phyloP scores from a whole-genome alignment of 208 protist species.

The Acanthamoeba healyi region DNA sequence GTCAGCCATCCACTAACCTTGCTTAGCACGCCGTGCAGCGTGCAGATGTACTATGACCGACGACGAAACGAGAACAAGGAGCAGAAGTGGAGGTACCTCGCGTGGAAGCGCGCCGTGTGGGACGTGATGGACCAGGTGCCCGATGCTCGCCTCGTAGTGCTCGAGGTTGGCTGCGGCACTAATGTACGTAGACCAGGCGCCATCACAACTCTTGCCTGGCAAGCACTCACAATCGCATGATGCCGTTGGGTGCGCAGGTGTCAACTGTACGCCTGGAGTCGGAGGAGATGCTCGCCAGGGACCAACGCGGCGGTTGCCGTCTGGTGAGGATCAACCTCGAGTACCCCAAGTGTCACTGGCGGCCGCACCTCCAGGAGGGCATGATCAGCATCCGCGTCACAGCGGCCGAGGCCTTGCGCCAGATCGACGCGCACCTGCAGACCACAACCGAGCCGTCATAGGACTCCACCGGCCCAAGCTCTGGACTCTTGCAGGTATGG shows the following conservation, averaged over 20 bases:
- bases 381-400: background rate
- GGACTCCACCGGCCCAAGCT: too few species aligned
- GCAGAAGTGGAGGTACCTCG: background rate
- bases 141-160: slow-evolving; percentile 18
- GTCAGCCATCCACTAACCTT: background rate
- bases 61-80: background rate
- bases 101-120: background rate
- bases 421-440: background rate
- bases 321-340: slow-evolving; percentile 18
- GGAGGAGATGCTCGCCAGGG: background rate
- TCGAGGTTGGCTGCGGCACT: slow-evolving; percentile 42
- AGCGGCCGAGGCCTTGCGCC: background rate
- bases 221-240: too few species aligned
- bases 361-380: background rate
- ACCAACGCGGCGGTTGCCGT: background rate
- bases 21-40: background rate
- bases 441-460: too few species aligned
- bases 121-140: background rate
- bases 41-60: slow-evolving; percentile 47
- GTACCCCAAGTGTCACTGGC: slow-evolving; percentile 46
- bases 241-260: too few species aligned
- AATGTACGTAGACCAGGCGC: slow-evolving; percentile 52
- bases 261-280: slow-evolving; percentile 15
- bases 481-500: too few species aligned
- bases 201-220: too few species aligned